Evolutionary conservation across 768 basidiomycete genomes (phyloP), one percentile per base, ranked within the genome.

Genomic region (Suillus clintonianus): DNA sequence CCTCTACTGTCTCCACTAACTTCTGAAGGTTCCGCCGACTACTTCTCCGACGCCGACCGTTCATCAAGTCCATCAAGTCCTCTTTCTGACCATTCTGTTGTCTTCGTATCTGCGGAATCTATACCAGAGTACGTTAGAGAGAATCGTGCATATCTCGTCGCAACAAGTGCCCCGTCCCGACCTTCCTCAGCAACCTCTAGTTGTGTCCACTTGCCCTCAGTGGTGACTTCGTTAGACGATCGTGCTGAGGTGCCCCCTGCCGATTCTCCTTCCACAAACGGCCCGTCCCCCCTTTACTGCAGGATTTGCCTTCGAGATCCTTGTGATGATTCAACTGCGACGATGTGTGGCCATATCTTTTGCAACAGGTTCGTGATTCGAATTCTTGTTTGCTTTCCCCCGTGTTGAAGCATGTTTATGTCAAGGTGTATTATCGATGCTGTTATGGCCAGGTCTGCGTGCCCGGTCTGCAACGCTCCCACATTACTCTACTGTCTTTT

Each of bases 311-410:
- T 77, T 6, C 70, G 74, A 30, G 80, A 86, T 59, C 79, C 81
- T 1, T 85, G 84, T 59, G 78, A 81, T 41, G 80, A 86, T 63
- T 79, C 82, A 51, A 87, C 84, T 3, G 86, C 82, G 24, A 87
- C 84, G 5, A 83, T 85, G 72, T 89, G 87, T 67, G 87, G 87
- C 4, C 87, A 89, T 65, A 67, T 89, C 19, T 89, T 89, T 65
- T 89, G 87, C 67, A 79, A 84, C 61, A 63, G 78, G 87, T 86
- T 62, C 27, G 82, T 72, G 34, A 63, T 56, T 67, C 47, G 5
- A 22, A 22, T 6, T 15, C 47, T 39, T 8, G 27, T 47, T 62
- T 48, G 37, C 39, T 62, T 63, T 42, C 51, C 22, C 48, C 67
- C 24, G 64, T 39, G 11, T 24, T 51, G 17, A 64, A 17, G 24